Evolutionary conservation across 176 grass and related monocot genomes (phyloP).

Genomic region (Aegilops bicornis): DNA sequence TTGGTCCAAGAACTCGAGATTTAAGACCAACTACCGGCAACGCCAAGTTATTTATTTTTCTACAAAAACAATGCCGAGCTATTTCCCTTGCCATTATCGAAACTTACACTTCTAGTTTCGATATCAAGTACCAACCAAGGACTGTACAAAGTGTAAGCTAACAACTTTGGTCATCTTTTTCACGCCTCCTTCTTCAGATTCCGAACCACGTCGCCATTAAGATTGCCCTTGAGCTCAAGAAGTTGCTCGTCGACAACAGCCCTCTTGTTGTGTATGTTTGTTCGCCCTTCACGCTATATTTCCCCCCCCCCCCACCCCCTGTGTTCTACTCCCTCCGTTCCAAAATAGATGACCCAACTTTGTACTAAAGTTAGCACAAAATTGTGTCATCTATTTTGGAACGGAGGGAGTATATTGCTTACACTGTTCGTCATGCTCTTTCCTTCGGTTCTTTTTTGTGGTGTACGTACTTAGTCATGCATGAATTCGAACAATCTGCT

Average conservation of each 20-base stretch:
- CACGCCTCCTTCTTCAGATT: slow-evolving; percentile 50
- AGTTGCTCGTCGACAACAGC: slow-evolving; percentile 97
- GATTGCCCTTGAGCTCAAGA: slow-evolving; percentile 97
- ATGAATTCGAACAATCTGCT: neutral
- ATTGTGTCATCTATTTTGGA: too few relatives aligned
- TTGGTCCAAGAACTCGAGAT: neutral
- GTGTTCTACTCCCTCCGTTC: too few relatives aligned
- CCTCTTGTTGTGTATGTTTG: slow-evolving; percentile 92
- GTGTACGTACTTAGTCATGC: neutral
- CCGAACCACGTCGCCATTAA: slow-evolving; percentile 98
- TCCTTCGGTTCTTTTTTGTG: neutral
- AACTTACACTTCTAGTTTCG: too few relatives aligned
- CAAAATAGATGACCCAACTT: too few relatives aligned
- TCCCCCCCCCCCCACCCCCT: too few relatives aligned
- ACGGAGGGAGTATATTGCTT: too few relatives aligned
- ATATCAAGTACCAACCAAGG: neutral
- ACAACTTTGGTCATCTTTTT: neutral
- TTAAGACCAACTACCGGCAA: neutral
- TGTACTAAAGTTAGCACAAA: too few relatives aligned
- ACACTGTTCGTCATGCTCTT: neutral
- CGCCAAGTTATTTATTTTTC: neutral
- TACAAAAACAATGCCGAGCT: neutral
- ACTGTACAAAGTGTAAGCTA: neutral
- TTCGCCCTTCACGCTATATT: neutral
- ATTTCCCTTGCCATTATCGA: too few relatives aligned